Evolutionary conservation across 2,329 filamentous ascomycete genomes (phyloP), one percentile per base, ranked within the genome.

Genomic region (Monilinia aucupariae): DNA sequence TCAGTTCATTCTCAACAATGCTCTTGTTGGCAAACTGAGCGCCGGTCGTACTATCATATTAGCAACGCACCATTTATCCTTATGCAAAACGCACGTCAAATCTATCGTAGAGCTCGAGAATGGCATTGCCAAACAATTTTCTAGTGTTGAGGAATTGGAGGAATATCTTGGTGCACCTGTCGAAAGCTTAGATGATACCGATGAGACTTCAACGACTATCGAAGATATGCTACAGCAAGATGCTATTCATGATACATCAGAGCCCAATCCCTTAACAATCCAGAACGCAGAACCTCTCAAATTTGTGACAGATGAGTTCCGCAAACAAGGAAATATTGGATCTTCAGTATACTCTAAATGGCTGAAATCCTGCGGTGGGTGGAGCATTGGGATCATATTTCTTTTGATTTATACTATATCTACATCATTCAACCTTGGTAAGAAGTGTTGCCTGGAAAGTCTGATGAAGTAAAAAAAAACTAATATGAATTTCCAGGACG

Each of bases 1-100:
- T 10, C 84, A 87, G 43, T 86, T 91, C 69, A 87, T 92, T 53
- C 91, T 89, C 67, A 87, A 91, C 65, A 81, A 89, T 64, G 91
- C 87, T 63, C 78, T 92, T 2, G 85, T 82, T 2, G 89, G 89
- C 4, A 81, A 87, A 49, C 80, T 93, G 9, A 85, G 86, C 64
- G 75, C 79, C 20, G 85, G 84, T 0, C 78, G 90, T 62, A 93
- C 90, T 1, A 79, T 89, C 27, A 89, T 94, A 53, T 76, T 94
- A 7, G 90, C 91, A 39, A 94, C 90, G 0, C 90, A 93, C 70
- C 89, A 93, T 70, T 85, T 91, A 37, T 83, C 83, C 2, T 78
- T 92, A 1, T 88, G 86, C 66, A 80, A 90, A 61, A 79, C 87
- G 27, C 82, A 83, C 71, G 85, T 90, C 15, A 88, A 88, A 68